These are phyloP conservation scores for Zygoascus hellenicus DNA, from an alignment of 1,139 yeast species.

Conservation along the genomic window DNA sequence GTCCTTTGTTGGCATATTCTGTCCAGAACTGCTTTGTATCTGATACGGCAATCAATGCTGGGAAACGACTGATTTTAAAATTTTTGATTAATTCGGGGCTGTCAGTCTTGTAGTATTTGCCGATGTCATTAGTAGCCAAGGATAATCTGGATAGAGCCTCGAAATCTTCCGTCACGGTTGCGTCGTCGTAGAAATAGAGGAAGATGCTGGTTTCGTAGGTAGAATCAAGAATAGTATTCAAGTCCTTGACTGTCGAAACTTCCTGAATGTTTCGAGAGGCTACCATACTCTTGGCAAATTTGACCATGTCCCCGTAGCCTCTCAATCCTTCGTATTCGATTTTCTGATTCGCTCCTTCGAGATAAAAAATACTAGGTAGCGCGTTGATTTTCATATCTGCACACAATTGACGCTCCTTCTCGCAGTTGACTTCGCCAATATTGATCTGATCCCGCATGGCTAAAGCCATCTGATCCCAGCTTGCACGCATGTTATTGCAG, in stretches of 20 bases:
- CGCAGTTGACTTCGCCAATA: conserved; percentile 40
- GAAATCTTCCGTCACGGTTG: conserved; percentile 37
- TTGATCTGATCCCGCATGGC: conserved; percentile 31
- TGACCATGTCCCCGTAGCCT: conserved; percentile 31
- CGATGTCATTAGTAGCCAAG: conserved; percentile 32
- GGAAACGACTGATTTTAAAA: conserved; percentile 29
- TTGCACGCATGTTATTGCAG: conserved; percentile 34
- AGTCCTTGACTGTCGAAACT: conserved; percentile 22
- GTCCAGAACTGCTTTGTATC: conserved; percentile 26
- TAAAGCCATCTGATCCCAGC: conserved; percentile 36
- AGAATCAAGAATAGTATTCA: conserved; percentile 11
- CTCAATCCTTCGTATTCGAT: conserved; percentile 33
- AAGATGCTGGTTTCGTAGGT: conserved; percentile 24
- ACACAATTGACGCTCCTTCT: conserved; percentile 32
- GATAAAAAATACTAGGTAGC: conserved; percentile 33
- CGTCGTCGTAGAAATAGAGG: conserved; percentile 36
- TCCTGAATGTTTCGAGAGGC: conserved; percentile 26
- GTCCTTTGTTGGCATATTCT: conserved; percentile 30
- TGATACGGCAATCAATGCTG: conserved; percentile 32
- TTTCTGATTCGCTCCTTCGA: conserved; percentile 28
- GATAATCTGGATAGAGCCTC: conserved; percentile 35
- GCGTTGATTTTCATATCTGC: conserved; percentile 26
- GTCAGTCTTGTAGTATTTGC: conserved; percentile 32
- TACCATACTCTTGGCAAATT: conserved; percentile 31
- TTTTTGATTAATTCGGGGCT: conserved; percentile 27